These are phyloP conservation scores for Myxozyma mucilagina DNA, from an alignment of 805 yeast species.

Conservation along the genomic window DNA sequence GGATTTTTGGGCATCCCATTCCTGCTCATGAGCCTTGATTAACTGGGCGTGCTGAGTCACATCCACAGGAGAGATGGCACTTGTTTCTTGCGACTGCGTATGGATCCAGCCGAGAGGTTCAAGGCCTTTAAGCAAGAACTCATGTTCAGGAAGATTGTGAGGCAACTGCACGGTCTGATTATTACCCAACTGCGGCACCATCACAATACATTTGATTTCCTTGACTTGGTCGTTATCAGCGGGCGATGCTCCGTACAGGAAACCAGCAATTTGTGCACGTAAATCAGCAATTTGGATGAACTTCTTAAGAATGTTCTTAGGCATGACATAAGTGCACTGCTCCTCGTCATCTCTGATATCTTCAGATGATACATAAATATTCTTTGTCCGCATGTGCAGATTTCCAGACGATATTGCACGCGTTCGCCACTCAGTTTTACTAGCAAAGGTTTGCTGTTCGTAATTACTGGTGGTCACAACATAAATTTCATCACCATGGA, in stretches of 20 bases:
- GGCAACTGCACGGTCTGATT: slow-evolving; percentile 66
- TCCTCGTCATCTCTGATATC: slow-evolving; percentile 54
- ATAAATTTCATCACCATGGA: slow-evolving; percentile 93
- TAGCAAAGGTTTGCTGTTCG: slow-evolving; percentile 79
- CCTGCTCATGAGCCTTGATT: slow-evolving; percentile 37
- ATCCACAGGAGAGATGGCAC: slow-evolving; percentile 67
- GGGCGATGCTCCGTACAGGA: slow-evolving; percentile 77
- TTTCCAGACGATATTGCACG: slow-evolving; percentile 78
- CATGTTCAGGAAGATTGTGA: slow-evolving; percentile 43
- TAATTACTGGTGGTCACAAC: slow-evolving; percentile 89
- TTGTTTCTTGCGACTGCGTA: slow-evolving; percentile 69
- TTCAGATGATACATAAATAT: slow-evolving; percentile 70
- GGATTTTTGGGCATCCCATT: slow-evolving; percentile 48
- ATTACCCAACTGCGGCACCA: slow-evolving; percentile 88
- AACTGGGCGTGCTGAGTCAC: slow-evolving; percentile 58
- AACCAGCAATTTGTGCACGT: slow-evolving; percentile 79
- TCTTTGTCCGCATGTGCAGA: slow-evolving; percentile 70
- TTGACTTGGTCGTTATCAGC: slow-evolving; percentile 68
- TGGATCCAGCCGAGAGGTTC: slow-evolving; percentile 95
- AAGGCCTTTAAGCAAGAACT: slow-evolving; percentile 51
- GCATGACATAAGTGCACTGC: slow-evolving; percentile 70
- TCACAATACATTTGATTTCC: slow-evolving; percentile 71
- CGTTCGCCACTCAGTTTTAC: slow-evolving; percentile 87
- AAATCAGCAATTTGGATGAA: slow-evolving; percentile 80
- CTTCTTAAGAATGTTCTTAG: slow-evolving; percentile 74